Conservation (phyloP, 345 rosid species). For the Eucalyptus curtisii region DNA sequence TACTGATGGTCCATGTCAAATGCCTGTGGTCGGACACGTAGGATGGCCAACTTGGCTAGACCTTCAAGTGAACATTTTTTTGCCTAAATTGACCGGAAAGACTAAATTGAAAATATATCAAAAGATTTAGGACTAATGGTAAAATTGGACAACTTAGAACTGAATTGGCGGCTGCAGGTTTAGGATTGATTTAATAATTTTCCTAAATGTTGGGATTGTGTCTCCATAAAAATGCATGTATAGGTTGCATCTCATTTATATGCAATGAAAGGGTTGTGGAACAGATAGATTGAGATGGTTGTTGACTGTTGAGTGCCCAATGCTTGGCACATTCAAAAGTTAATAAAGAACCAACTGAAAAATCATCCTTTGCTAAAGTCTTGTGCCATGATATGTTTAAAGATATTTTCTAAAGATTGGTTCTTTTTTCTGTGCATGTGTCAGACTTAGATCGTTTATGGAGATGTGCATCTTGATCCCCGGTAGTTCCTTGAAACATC, state of each 20-base stretch:
- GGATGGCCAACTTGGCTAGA: background rate
- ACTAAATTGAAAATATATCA: background rate
- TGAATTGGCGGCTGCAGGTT: background rate
- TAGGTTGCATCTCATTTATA: background rate
- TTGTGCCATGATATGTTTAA: background rate
- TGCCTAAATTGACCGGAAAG: background rate
- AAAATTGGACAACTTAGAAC: background rate
- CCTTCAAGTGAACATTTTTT: background rate
- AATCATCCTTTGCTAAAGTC: background rate
- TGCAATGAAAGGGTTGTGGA: background rate
- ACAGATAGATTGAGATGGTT: background rate
- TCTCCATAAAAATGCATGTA: background rate
- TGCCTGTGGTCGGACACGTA: background rate
- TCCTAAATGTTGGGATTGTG: background rate
- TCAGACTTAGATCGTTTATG: constrained; percentile 84
- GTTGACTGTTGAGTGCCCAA: background rate
- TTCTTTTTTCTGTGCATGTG: background rate
- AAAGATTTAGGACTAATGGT: background rate
- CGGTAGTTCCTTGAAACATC: constrained; percentile 54
- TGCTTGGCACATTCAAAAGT: background rate
- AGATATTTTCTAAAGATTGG: background rate
- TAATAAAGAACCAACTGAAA: background rate
- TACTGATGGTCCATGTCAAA: background rate
- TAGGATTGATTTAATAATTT: background rate
- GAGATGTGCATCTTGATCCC: constrained; percentile 85